phyloP scores from a whole-genome alignment of 257 asterid species.

The Solanum bulbocastanum region DNA sequence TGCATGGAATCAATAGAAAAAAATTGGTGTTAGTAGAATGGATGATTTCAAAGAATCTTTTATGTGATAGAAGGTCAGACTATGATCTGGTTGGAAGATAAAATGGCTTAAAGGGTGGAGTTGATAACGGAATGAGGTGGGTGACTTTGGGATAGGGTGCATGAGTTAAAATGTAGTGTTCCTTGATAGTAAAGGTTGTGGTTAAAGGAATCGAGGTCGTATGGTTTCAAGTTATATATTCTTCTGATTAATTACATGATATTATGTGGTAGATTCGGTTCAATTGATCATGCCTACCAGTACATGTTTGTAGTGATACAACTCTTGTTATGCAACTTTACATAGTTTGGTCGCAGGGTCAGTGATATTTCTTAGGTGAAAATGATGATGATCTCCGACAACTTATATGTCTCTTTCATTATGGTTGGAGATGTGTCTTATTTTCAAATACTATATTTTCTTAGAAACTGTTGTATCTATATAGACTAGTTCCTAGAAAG shows the following conservation, averaged over 20 bases:
- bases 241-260: no score
- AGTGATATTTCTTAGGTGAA: background rate
- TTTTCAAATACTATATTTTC: background rate
- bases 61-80: background rate
- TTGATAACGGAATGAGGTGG: background rate
- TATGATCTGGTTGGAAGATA: background rate
- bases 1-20: background rate
- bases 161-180: background rate
- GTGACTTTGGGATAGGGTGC: background rate
- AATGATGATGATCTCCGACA: background rate
- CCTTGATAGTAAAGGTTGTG: background rate
- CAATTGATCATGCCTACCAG: no score
- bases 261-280: background rate
- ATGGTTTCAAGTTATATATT: background rate
- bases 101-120: background rate
- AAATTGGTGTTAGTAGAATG: no score
- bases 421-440: background rate
- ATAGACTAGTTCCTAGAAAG: background rate
- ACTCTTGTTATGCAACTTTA: background rate
- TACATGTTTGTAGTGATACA: background rate
- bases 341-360: background rate
- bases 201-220: background rate
- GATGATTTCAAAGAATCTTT: no score
- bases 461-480: no score
- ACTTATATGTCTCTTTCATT: background rate